Evolutionary conservation across 768 basidiomycete species (phyloP).

Genomic region (Udeniomyces megalosporus): DNA sequence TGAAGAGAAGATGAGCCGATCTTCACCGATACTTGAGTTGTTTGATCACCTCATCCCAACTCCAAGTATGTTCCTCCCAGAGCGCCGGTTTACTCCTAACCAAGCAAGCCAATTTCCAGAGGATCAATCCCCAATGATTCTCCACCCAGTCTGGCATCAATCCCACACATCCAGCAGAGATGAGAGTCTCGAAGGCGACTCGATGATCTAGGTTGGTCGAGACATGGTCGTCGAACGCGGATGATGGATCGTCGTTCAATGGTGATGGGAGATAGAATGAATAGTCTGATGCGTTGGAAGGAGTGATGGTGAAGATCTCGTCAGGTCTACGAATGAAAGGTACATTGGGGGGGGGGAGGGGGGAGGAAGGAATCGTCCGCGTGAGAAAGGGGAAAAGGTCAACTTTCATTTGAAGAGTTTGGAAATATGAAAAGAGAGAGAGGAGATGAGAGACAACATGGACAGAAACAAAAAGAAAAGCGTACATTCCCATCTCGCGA

Average conservation of each 20-base stretch:
- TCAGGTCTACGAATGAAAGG: conserved; percentile 1
- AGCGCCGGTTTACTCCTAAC: conserved; percentile 52
- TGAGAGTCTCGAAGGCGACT: background rate
- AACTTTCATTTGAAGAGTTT: no score
- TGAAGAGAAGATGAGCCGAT: background rate
- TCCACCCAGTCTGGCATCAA: conserved; percentile 58
- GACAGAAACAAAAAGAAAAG: background rate
- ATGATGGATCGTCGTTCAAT: background rate
- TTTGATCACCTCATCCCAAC: conserved; percentile 59
- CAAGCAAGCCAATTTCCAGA: conserved; percentile 91
- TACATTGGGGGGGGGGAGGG: background rate
- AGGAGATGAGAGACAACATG: background rate
- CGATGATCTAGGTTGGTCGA: background rate
- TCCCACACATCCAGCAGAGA: background rate
- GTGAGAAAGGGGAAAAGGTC: no score
- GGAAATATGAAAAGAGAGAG: background rate
- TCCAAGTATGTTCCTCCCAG: conserved; percentile 47
- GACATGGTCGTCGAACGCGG: no score
- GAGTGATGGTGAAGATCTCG: conserved; percentile 8
- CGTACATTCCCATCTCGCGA: conserved; percentile 1
- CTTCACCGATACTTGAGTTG: conserved; percentile 73
- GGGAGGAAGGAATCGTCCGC: background rate
- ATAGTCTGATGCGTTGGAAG: conserved; percentile 8
- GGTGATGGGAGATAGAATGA: background rate
- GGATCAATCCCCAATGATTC: conserved; percentile 75